Conservation (phyloP, 257 asterid genomes). For the Dorcoceras hygrometricum region DNA sequence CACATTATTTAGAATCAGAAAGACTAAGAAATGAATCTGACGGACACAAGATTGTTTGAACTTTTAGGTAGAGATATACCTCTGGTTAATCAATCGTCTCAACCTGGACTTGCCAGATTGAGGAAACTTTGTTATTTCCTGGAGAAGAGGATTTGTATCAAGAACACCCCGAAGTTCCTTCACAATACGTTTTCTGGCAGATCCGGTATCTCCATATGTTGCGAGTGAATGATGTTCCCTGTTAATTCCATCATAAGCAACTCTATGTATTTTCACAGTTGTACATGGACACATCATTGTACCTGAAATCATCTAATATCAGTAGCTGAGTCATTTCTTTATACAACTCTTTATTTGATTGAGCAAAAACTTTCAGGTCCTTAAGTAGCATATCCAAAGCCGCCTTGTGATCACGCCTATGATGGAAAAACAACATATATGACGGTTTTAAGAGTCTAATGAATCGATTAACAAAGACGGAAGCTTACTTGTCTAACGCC, state of each 20-base stretch:
- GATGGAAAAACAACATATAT: constrained; percentile 4
- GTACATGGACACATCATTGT: constrained; percentile 18
- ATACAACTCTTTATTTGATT: constrained; percentile 51
- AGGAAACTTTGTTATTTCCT: constrained; percentile 45
- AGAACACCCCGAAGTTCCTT: constrained; percentile 42
- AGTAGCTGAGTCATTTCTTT: constrained; percentile 61
- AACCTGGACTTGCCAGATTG: constrained; percentile 53
- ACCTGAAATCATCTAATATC: constrained; percentile 68
- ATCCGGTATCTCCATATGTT: constrained; percentile 48
- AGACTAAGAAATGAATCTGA: constrained; percentile 5
- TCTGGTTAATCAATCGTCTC: constrained; percentile 70
- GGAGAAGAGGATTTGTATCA: constrained; percentile 61
- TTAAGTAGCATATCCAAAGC: constrained; percentile 64
- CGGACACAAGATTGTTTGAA: background rate
- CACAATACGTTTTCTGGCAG: constrained; percentile 48
- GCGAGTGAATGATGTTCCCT: constrained; percentile 59
- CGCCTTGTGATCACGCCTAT: constrained; percentile 46
- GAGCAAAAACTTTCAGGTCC: constrained; percentile 62
- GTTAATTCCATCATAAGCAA: constrained; percentile 16
- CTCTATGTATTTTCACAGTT: background rate
- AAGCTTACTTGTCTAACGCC: constrained; percentile 64
- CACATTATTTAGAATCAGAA: constrained; percentile 19
- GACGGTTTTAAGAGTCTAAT: background rate
- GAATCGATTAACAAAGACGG: constrained; percentile 8
- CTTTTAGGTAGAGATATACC: constrained; percentile 37